Evolutionary conservation across 495 filamentous ascomycete genomes (phyloP).

Genomic region (Symbiotaphrina buchneri): DNA sequence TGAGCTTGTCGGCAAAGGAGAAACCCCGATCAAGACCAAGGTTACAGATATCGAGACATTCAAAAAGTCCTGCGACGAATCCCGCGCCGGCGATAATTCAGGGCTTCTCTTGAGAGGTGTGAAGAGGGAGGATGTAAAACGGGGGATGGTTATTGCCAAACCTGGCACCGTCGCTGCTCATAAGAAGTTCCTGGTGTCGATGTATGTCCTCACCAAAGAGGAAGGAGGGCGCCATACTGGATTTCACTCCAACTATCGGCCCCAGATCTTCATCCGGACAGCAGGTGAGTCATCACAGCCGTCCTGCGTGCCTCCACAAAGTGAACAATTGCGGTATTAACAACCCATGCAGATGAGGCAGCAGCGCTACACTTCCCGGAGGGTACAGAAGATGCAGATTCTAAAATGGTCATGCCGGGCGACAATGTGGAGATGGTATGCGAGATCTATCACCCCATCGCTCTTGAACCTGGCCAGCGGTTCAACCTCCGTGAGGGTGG

Average conservation of each 20-base stretch:
- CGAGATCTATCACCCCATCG: conserved; percentile 56
- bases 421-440: conserved; percentile 96
- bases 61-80: conserved; percentile 94
- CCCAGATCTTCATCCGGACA: conserved; percentile 87
- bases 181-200: conserved; percentile 75
- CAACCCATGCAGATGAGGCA: conserved; percentile 40
- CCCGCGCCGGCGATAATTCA: conserved; percentile 92
- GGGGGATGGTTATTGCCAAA: conserved; percentile 78
- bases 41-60: conserved; percentile 99
- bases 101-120: conserved; percentile 88
- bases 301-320: neutral
- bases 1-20: conserved; percentile 72
- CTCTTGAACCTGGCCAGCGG: conserved; percentile 70
- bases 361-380: conserved; percentile 64
- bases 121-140: conserved; percentile 75
- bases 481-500: conserved; percentile 96
- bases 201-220: conserved; percentile 94
- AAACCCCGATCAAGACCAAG: conserved; percentile 75
- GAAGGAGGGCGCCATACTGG: conserved; percentile 92
- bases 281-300: conserved; percentile 33
- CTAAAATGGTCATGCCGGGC: conserved; percentile 79
- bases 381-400: conserved; percentile 35
- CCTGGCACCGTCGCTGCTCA: conserved; percentile 62
- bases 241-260: conserved; percentile 83
- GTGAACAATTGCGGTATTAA: neutral